Base-by-base conservation (phyloP, 257 asterid species). In the Solanum clarkiae region DNA sequence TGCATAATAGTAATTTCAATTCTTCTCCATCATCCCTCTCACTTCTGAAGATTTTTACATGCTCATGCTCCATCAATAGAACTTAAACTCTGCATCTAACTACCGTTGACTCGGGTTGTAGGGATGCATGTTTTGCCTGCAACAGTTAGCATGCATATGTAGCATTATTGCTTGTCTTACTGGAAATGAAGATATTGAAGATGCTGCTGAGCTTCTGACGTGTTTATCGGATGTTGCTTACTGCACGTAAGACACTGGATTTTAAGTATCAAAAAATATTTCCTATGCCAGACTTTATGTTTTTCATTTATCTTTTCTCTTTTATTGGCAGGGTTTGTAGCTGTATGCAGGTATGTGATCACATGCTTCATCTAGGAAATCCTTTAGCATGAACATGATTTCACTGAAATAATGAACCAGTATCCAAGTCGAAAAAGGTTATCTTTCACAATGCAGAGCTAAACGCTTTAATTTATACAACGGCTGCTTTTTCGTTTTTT, bases 321-420 rank as follows among this genome's bases (percentile, higher is more conserved):
- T 82, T 63, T 24, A 45, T 80, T 72, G 59, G 72, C 91, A 91
- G 93, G 80, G 91, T 91, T 80, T 91, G 92, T 84, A 87, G 91
- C 70, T 91, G 93, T 84, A 89, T 91, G 92, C 91, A 91, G 93
- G 93, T 88, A 87, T 49, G 85, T 18, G 49, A 63, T 24, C 16
- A 8, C 47, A 77, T 77, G 26, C 26, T 77, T 51, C 15, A 51
- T 77, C 82, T 77, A 12, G 45, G 9, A 24, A 24, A 75, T 75
- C 45, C 11, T 77, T 22, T 51, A 16, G 82, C n/a, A 47, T 22
- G 81, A 49, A 22, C 57, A 75, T 24, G 8, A 45, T 77, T 77
- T 16, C 82, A 15, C 6, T 51, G 42, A 15, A 60, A 26, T 29
- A 51, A 63, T 77, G 17, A 77, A 51, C 53, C 18, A 24, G 47